These are phyloP conservation scores for Candida morakotiae DNA, from an alignment of 805 yeast genomes.

Conservation along the genomic window DNA sequence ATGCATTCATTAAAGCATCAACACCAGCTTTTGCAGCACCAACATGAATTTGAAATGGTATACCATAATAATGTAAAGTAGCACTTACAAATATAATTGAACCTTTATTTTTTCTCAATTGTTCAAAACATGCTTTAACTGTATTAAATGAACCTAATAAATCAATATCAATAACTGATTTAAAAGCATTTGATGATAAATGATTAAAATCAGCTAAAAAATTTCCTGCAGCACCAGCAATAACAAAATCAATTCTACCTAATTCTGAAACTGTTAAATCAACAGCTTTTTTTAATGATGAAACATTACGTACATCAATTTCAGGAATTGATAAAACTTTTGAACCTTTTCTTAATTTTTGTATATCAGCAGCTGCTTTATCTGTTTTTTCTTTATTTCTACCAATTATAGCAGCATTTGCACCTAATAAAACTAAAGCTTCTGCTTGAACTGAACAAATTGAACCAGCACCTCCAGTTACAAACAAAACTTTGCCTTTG, in stretches of 20 bases:
- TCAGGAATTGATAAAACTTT: constrained; percentile 65
- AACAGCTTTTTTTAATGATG: constrained; percentile 58
- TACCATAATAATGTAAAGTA: constrained; percentile 41
- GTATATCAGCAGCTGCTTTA: constrained; percentile 61
- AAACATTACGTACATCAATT: constrained; percentile 72
- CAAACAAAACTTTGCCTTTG: constrained; percentile 80
- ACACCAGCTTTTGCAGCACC: constrained; percentile 97
- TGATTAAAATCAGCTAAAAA: constrained; percentile 41
- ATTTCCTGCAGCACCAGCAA: constrained; percentile 45
- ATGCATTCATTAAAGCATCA: constrained; percentile 76
- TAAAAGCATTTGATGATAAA: constrained; percentile 39
- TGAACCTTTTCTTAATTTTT: constrained; percentile 48
- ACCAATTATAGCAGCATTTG: constrained; percentile 82
- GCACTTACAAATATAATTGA: constrained; percentile 46
- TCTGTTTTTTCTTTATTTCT: constrained; percentile 65
- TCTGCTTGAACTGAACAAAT: constrained; percentile 87
- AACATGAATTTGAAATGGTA: constrained; percentile 71
- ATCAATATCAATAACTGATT: constrained; percentile 36
- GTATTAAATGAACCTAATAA: constrained; percentile 40
- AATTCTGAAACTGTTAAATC: constrained; percentile 46
- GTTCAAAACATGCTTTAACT: constrained; percentile 35
- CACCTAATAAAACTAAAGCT: constrained; percentile 80
- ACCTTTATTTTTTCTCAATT: constrained; percentile 37
- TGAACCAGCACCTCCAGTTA: constrained; percentile 95
- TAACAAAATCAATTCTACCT: constrained; percentile 40